Percentiles rank a stretch among this genome's conserved stretches.
These are phyloP conservation scores for Pseudohalonectria lignicola DNA, from an alignment of 2,329 filamentous ascomycete species.

Conservation along the genomic window DNA sequence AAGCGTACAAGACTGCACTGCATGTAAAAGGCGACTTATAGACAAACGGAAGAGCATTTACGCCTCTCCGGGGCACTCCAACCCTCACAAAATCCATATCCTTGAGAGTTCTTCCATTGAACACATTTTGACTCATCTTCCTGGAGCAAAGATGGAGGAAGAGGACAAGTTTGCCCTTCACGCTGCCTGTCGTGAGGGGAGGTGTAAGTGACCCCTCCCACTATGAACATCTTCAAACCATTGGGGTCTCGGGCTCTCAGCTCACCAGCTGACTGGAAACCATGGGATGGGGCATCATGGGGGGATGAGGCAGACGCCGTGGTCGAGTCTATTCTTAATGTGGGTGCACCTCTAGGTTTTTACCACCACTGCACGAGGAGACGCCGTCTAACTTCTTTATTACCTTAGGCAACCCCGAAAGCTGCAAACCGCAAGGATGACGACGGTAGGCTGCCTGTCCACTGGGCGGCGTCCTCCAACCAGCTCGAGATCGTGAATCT, in stretches of 20 bases:
- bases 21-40: no score
- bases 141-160: constrained; percentile 21
- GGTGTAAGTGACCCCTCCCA: constrained; percentile 41
- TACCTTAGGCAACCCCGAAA: constrained; percentile 62
- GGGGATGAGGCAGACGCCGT: constrained; percentile 51
- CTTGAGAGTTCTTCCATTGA: no score
- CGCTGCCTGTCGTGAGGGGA: constrained; percentile 75
- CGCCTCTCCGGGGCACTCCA: no score
- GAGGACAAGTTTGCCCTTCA: constrained; percentile 70
- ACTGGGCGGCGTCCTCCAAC: constrained; percentile 89
- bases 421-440: constrained; percentile 64
- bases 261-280: no score
- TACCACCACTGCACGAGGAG: no score
- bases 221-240: background rate
- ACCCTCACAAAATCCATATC: no score
- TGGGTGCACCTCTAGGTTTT: no score
- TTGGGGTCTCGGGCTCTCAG: no score
- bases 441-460: constrained; percentile 80
- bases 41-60: no score
- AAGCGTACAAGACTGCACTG: no score
- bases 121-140: no score
- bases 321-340: constrained; percentile 66
- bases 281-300: no score
- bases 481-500: constrained; percentile 63
- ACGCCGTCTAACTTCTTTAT: background rate